These are phyloP conservation scores for Kickxella alabastrina DNA, from an alignment of 192 early-diverging fungal genomes.

Conservation along the genomic window DNA sequence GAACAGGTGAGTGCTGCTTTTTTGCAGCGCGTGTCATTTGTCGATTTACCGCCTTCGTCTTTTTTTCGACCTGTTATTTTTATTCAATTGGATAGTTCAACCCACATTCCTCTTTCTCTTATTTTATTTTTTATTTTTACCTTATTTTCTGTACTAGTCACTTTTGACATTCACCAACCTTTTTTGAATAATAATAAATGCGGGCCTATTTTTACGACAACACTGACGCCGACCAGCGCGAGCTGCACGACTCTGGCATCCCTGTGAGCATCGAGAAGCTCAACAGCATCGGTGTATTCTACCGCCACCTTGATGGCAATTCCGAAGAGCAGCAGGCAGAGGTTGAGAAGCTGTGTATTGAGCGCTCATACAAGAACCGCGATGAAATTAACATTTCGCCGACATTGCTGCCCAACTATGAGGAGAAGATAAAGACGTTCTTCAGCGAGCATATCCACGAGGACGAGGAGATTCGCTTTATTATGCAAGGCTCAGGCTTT, in stretches of 20 bases:
- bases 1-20: too few species aligned
- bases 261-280: slow-evolving; percentile 68
- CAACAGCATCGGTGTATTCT: slow-evolving; percentile 65
- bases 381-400: slow-evolving; percentile 85
- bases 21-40: too few species aligned
- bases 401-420: slow-evolving; percentile 79
- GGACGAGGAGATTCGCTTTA: slow-evolving; percentile 95
- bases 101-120: background rate
- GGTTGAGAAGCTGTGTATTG: slow-evolving; percentile 65
- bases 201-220: slow-evolving; percentile 78
- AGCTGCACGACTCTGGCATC: slow-evolving; percentile 69
- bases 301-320: slow-evolving; percentile 58
- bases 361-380: slow-evolving; percentile 87
- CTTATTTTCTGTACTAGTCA: background rate
- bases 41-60: too few species aligned
- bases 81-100: background rate
- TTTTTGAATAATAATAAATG: slow-evolving; percentile 51
- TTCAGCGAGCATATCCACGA: slow-evolving; percentile 94
- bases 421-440: slow-evolving; percentile 89
- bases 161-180: background rate
- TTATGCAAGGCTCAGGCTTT: slow-evolving; percentile 88
- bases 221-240: slow-evolving; percentile 65
- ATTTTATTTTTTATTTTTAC: slow-evolving; percentile 5
- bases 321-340: slow-evolving; percentile 54
- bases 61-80: background rate